Base-by-base conservation (phyloP, 1,284 basidiomycete species). In the Omphalotus olearius region DNA sequence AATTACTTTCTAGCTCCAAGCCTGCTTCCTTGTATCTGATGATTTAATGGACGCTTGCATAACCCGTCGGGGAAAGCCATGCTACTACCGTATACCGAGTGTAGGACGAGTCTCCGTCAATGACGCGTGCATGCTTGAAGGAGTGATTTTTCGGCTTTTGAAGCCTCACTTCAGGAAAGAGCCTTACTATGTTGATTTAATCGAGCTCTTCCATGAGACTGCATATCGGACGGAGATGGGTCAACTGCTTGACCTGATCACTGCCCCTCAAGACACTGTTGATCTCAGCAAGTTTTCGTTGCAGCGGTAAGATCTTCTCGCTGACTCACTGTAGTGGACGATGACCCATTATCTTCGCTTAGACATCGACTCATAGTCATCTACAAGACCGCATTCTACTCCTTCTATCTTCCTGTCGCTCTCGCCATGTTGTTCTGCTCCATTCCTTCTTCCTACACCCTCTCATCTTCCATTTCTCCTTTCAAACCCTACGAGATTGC, bases 321-420 rank as follows among this genome's bases (percentile, higher is more conserved):
- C 11, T 25, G 26, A 1, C 26, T 36, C 20, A 26, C 23, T 6
- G 6, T 17, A n/a, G 6, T 17, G 6, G 5, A 20, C 41, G 30
- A 33, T 9, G 13, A 13, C 10, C 16, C 51, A 38, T 44, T 30
- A 7, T 13, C 20, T 16, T 28, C 13, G 1, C 52, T 2, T 62
- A 94, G 91, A 65, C 93, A 98, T 69, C 83, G 84, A 60, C 81
- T 93, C 55, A 99, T 98, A 66, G 95, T 98, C 47, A 82, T 93
- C 56, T 98, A 96, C 83, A 99, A 99, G 74, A 98, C 97, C 16
- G 92, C 96, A 0, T 98, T 83, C 74, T 99, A 99, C 74, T 98
- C 93, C 26, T 99, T 98, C 81, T 98, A 98, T 75, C 90, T 99
- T 56, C 94, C 97, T 51, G 93, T 98, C 58, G 95, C 95, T 6